Evolutionary conservation across 345 rosid species (phyloP), one percentile per base, ranked within the genome.

Genomic region (Sonneratia alba): DNA sequence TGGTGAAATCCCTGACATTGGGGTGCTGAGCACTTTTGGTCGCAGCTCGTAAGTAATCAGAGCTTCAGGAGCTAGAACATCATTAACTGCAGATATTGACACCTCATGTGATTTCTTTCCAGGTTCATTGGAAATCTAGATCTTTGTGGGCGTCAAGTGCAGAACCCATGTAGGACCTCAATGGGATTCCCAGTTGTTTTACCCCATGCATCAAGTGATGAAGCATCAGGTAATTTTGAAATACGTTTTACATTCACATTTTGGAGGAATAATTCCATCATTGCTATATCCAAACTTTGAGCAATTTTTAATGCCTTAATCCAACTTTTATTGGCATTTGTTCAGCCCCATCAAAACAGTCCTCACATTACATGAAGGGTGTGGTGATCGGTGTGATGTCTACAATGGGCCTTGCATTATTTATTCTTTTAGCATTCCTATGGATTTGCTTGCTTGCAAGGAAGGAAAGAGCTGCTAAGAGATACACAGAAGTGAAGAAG

Each of bases 111-210:
- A 12, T 68, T 10, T 45, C 34, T 75, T 48, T 53, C 55, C 79
- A 94, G 98, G 72, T 89, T 85, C 77, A 79, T 83, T 1, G 98
- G 98, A 62, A 94, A 94, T 75, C 79, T 85, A 71, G 98, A 91
- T 77, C 88, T 94, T 40, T 94, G 98, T 19, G 98, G 98, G 12
- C 87, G 79, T 66, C 98, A 91, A 88, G 87, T 94, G 73, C 84
- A 83, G 77, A 90, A 87, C 81, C 98, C 89, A 64, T 94, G 98
- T 76, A 83, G 95, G 78, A 90, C 98, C 65, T 84, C 97, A 34
- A 77, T 94, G 88, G 98, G 98, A n/a, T 94, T 94, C 69, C 98
- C 98, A 22, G 98, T 81, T 7, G 98, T 94, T 71, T 84, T 94
- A 74, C 98, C 98, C 24, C 98, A 94, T 84, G 92, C 93, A 64